These are phyloP conservation scores for Eurotiales sp. DNA, from an alignment of 2,329 filamentous ascomycete species.

Conservation along the genomic window DNA sequence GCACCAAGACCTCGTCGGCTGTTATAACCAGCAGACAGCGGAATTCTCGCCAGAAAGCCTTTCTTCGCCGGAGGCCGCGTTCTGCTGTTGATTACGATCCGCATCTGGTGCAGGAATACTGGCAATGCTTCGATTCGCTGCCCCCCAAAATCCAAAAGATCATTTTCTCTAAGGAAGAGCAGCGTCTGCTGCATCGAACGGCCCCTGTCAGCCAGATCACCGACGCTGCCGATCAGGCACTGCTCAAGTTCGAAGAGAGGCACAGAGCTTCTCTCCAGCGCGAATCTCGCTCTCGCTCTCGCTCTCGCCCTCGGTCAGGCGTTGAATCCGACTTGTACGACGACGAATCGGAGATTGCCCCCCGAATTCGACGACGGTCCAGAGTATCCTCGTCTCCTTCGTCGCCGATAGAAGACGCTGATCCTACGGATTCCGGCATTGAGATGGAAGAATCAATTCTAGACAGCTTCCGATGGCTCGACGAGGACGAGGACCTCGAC, in stretches of 20 bases:
- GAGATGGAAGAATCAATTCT: conserved; percentile 55
- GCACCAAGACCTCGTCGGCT: conserved; percentile 2
- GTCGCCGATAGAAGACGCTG: conserved; percentile 17
- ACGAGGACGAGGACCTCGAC: conserved; percentile 69
- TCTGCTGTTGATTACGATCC: conserved; percentile 23
- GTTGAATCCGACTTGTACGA: background rate
- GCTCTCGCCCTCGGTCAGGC: conserved; percentile 1
- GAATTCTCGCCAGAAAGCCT: background rate
- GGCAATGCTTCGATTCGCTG: conserved; percentile 65
- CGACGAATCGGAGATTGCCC: background rate
- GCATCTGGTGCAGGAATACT: conserved; percentile 51
- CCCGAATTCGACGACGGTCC: conserved; percentile 1
- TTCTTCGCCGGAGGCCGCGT: background rate
- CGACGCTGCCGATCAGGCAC: conserved; percentile 57
- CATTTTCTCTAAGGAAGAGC: conserved; percentile 68
- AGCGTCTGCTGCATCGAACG: conserved; percentile 53
- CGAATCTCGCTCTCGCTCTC: too few species aligned
- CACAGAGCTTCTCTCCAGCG: conserved; percentile 33
- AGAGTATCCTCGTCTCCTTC: conserved; percentile 11
- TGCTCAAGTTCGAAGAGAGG: conserved; percentile 45
- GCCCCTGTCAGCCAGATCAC: conserved; percentile 50
- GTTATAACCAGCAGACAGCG: conserved; percentile 4
- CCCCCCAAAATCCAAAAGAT: conserved; percentile 69
- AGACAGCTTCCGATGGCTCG: conserved; percentile 69
- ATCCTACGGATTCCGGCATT: conserved; percentile 28